phyloP scores from a whole-genome alignment of 345 rosid genomes.

The Eucalyptus erythrocorys region DNA sequence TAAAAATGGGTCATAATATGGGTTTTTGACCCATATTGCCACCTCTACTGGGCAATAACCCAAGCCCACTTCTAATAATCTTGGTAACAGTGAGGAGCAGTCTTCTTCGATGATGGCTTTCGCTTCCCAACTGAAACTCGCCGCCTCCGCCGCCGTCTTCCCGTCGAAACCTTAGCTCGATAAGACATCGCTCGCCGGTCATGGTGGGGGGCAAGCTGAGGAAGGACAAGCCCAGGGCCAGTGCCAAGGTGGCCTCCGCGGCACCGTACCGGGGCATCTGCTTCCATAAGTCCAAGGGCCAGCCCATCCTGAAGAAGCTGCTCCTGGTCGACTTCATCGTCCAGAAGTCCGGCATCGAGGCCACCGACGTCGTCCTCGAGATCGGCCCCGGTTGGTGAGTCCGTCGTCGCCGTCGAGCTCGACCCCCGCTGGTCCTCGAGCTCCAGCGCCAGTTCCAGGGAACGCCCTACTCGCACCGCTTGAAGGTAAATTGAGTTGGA shows the following conservation, averaged over 20 bases:
- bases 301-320: slow-evolving; percentile 83
- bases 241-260: not conserved
- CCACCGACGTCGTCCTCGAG: slow-evolving; percentile 77
- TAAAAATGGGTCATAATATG: too few relatives aligned
- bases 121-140: too few relatives aligned
- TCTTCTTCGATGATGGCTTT: too few relatives aligned
- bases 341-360: slow-evolving; percentile 75
- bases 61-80: too few relatives aligned
- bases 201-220: slow-evolving; percentile 86
- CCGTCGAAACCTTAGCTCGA: not conserved
- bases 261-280: slow-evolving; percentile 76
- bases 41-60: too few relatives aligned
- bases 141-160: not conserved
- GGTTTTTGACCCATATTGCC: too few relatives aligned
- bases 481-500: slow-evolving; percentile 24
- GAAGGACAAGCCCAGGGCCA: slow-evolving; percentile 49
- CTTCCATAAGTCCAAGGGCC: slow-evolving; percentile 85
- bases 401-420: slow-evolving; percentile 70
- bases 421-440: slow-evolving; percentile 92
- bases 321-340: slow-evolving; percentile 69
- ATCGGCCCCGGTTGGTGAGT: slow-evolving; percentile 83
- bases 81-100: too few relatives aligned
- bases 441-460: slow-evolving; percentile 87
- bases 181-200: not conserved
- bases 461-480: slow-evolving; percentile 41